Evolutionary conservation across 805 yeast species (phyloP).

Genomic region (Saccharomyces jurei): DNA sequence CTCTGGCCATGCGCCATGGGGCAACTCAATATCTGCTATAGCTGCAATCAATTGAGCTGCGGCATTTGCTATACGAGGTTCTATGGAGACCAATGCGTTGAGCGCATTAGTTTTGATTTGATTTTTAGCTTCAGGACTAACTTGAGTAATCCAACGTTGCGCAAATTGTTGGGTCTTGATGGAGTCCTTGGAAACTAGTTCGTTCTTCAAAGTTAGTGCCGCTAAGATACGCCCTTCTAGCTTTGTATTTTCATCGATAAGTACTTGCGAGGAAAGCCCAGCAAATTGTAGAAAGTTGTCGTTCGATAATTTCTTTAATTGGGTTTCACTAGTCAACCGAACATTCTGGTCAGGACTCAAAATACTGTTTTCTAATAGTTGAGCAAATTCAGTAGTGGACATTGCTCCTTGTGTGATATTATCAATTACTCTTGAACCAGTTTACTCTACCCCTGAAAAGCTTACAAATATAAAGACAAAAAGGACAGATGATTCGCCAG

Average conservation of each 20-base stretch:
- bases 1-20: slow-evolving; percentile 80
- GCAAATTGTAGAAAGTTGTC: slow-evolving; percentile 72
- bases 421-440: not conserved
- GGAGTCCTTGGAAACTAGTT: slow-evolving; percentile 72
- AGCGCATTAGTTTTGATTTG: slow-evolving; percentile 63
- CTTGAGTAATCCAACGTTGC: slow-evolving; percentile 59
- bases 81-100: slow-evolving; percentile 55
- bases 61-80: slow-evolving; percentile 70
- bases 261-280: slow-evolving; percentile 57
- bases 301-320: slow-evolving; percentile 60
- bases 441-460: not conserved
- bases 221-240: slow-evolving; percentile 88
- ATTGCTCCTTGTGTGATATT: slow-evolving; percentile 6
- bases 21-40: slow-evolving; percentile 91
- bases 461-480: not conserved
- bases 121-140: slow-evolving; percentile 47
- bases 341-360: slow-evolving; percentile 55
- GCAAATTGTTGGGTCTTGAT: slow-evolving; percentile 50
- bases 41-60: slow-evolving; percentile 95
- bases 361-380: slow-evolving; percentile 72
- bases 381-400: slow-evolving; percentile 46
- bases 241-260: slow-evolving; percentile 55
- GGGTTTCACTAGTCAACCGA: slow-evolving; percentile 72
- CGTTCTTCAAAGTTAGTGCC: slow-evolving; percentile 79
- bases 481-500: not conserved